A percentile compares a stretch with the other conserved stretches of the same genome.
Evolutionary conservation across 768 basidiomycete species (phyloP).

Genomic region (Collybiopsis confluens): DNA sequence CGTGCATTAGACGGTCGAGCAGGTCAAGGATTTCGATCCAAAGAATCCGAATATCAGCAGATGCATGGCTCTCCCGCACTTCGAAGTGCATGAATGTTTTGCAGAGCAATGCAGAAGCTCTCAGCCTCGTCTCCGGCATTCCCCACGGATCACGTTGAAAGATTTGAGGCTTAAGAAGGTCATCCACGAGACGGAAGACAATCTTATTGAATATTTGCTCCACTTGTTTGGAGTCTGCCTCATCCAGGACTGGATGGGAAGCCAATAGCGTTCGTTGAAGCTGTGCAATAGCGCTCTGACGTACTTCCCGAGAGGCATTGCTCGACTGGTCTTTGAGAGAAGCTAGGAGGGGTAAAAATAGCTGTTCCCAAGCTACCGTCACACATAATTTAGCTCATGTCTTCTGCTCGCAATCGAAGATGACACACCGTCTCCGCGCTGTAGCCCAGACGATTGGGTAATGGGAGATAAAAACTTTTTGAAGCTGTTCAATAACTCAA

Average conservation of each 20-base stretch:
- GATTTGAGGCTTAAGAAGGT: conserved; percentile 81
- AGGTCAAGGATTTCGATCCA: conserved; percentile 91
- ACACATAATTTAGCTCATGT: not conserved
- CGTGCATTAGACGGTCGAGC: conserved; percentile 84
- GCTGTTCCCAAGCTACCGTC: conserved; percentile 64
- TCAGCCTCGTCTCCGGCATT: conserved; percentile 86
- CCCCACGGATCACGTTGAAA: conserved; percentile 76
- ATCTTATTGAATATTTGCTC: conserved; percentile 86
- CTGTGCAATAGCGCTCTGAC: conserved; percentile 74
- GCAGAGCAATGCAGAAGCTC: conserved; percentile 87
- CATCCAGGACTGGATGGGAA: conserved; percentile 60
- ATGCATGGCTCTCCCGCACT: conserved; percentile 57
- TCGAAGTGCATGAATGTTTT: conserved; percentile 96
- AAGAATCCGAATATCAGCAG: conserved; percentile 63
- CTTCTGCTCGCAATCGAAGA: not conserved
- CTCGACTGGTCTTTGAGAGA: conserved; percentile 78
- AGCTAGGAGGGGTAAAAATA: conserved; percentile 69
- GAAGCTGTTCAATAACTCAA: conserved; percentile 76
- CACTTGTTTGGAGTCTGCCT: conserved; percentile 56
- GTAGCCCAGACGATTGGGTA: conserved; percentile 42
- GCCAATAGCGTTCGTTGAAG: conserved; percentile 84
- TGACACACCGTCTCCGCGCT: conserved; percentile 37
- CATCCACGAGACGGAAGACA: conserved; percentile 88
- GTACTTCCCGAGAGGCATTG: conserved; percentile 79
- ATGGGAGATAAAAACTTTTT: conserved; percentile 62